Conservation (phyloP, 768 basidiomycete species). For the Neoboletus subvelutipes region DNA sequence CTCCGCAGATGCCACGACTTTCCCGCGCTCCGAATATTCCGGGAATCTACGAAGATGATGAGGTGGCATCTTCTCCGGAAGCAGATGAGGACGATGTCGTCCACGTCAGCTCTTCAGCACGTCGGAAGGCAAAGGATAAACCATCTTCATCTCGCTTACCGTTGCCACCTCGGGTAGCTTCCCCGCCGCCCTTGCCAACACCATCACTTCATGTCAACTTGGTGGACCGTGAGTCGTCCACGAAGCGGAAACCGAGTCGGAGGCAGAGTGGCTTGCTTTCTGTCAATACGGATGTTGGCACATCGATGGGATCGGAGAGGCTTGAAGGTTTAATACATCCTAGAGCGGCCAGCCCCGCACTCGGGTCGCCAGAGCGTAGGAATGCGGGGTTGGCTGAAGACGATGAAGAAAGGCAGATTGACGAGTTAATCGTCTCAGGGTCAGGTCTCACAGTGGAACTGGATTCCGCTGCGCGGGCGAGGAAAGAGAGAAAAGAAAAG, state of each 20-base stretch:
- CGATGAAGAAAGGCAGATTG: slow-evolving; percentile 52
- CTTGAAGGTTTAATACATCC: slow-evolving; percentile 42
- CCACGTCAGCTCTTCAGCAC: slow-evolving; percentile 38
- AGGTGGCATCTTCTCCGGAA: slow-evolving; percentile 43
- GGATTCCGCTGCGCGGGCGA: slow-evolving; percentile 25
- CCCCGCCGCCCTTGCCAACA: slow-evolving; percentile 38
- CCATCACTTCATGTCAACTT: slow-evolving; percentile 35
- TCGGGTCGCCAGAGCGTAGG: slow-evolving; percentile 58
- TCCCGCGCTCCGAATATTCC: slow-evolving; percentile 67
- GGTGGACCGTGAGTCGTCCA: slow-evolving; percentile 35
- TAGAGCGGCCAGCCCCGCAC: slow-evolving; percentile 65
- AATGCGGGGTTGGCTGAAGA: slow-evolving; percentile 56
- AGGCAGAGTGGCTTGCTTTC: slow-evolving; percentile 57
- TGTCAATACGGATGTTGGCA: slow-evolving; percentile 33
- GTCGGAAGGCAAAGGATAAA: slow-evolving; percentile 48
- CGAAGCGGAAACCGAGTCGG: slow-evolving; percentile 27
- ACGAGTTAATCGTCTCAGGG: slow-evolving; percentile 22
- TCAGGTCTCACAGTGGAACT: slow-evolving; percentile 15
- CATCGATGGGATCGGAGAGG: slow-evolving; percentile 27
- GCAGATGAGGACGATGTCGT: slow-evolving; percentile 43
- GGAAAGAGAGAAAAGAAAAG: slow-evolving; percentile 46
- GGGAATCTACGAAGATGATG: slow-evolving; percentile 68
- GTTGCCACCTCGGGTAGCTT: slow-evolving; percentile 43
- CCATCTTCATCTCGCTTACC: slow-evolving; percentile 49
- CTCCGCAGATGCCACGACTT: slow-evolving; percentile 54